phyloP scores from a whole-genome alignment of 495 filamentous ascomycete genomes.

The Daldinia vernicosa region DNA sequence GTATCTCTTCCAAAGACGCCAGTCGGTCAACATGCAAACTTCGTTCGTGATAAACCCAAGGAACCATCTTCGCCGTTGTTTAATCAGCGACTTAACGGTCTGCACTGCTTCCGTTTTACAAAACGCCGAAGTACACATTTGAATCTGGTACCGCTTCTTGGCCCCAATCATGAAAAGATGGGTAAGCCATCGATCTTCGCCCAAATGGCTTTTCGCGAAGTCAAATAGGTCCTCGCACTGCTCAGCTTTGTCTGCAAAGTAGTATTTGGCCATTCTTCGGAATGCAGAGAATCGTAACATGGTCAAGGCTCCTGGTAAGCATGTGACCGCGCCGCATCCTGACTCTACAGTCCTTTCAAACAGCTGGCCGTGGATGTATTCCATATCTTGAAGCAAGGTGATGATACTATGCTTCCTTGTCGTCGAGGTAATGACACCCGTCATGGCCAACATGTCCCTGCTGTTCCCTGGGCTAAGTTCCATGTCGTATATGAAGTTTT shows the following conservation, averaged over 20 bases:
- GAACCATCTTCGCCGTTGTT: conserved; percentile 97
- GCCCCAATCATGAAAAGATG: conserved; percentile 99
- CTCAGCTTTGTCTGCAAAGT: conserved; percentile 97
- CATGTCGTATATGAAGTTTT: conserved; percentile 99
- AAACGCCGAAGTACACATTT: conserved; percentile 96
- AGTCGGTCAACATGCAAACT: conserved; percentile 97
- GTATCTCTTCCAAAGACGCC: conserved; percentile 89
- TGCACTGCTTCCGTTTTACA: conserved; percentile 99
- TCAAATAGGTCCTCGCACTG: conserved; percentile 97
- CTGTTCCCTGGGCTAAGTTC: conserved; percentile 94
- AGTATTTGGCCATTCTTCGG: conserved; percentile 96
- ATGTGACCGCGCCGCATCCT: conserved; percentile 93
- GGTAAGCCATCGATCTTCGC: conserved; percentile 96
- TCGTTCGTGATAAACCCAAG: conserved; percentile 98
- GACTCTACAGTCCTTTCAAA: conserved; percentile 98
- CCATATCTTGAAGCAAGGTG: conserved; percentile 95
- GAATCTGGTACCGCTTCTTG: conserved; percentile 90
- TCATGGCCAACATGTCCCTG: conserved; percentile 97
- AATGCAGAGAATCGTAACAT: conserved; percentile 97
- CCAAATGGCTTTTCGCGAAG: conserved; percentile 93
- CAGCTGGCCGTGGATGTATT: conserved; percentile 97
- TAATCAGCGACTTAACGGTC: conserved; percentile 83
- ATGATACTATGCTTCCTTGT: conserved; percentile 89
- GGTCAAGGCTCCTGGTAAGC: conserved; percentile 91
- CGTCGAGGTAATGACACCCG: conserved; percentile 95